Percentiles rank a stretch among this genome's conserved stretches.
Evolutionary conservation across 169 alveolate genomes (phyloP).

Genomic region (Toxoplasma gondii): DNA sequence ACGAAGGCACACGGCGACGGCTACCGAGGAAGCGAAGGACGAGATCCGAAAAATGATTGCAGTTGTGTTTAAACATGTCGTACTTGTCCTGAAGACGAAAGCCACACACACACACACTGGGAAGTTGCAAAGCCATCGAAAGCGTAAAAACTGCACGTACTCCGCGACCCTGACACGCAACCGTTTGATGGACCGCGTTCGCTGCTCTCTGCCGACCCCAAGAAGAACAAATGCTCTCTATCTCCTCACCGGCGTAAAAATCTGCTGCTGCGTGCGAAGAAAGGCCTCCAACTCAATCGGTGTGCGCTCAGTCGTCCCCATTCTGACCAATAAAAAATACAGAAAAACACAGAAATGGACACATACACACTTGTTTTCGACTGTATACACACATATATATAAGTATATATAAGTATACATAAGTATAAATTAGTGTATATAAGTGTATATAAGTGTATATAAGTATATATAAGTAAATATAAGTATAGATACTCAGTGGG

Average conservation of each 20-base stretch:
- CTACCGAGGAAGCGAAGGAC: constrained; percentile 38
- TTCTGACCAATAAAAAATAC: neutral
- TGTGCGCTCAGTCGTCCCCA: constrained; percentile 37
- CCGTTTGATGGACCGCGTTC: too few relatives aligned
- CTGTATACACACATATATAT: neutral
- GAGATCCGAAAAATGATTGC: constrained; percentile 50
- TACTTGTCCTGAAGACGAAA: constrained; percentile 39
- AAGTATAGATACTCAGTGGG: neutral
- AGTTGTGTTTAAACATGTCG: constrained; percentile 50
- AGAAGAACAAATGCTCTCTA: too few relatives aligned
- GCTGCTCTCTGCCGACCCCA: too few relatives aligned
- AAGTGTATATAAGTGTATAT: neutral
- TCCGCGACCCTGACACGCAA: too few relatives aligned
- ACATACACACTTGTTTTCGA: neutral
- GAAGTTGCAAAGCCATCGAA: neutral
- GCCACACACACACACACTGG: neutral
- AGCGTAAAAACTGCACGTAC: too few relatives aligned
- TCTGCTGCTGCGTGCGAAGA: constrained; percentile 26
- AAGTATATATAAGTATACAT: neutral
- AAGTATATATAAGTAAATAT: neutral
- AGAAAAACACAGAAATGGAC: neutral
- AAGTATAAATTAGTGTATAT: neutral
- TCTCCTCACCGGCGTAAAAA: constrained; percentile 52
- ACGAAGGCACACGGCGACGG: neutral
- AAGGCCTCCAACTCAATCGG: constrained; percentile 49